Conservation (phyloP, 1,284 basidiomycete species). For the Cutaneotrichosporon spelunceum region DNA sequence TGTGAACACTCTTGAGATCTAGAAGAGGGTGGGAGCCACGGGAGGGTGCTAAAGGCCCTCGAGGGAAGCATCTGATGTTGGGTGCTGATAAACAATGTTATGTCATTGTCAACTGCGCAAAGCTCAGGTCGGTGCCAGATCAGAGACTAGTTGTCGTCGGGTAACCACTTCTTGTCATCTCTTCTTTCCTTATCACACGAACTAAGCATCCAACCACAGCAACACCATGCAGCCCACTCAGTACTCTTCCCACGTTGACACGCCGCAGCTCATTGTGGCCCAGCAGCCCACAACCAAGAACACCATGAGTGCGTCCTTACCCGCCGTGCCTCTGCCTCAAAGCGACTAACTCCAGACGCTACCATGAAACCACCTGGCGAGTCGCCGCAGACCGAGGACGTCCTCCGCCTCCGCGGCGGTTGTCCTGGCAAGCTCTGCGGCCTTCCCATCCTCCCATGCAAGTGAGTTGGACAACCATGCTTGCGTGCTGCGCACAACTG, state of each 20-base stretch:
- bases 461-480: slow-evolving; percentile 24
- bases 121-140: not conserved
- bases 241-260: slow-evolving; percentile 2
- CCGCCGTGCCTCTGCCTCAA: not conserved
- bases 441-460: slow-evolving; percentile 48
- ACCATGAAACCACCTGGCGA: slow-evolving; percentile 9
- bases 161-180: not conserved
- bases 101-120: not conserved
- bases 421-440: slow-evolving; percentile 49
- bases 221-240: not conserved
- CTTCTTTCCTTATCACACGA: not conserved
- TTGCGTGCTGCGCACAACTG: not conserved
- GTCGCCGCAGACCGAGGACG: slow-evolving; percentile 22
- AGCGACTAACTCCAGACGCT: slow-evolving; percentile 11
- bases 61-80: no score
- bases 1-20: no score
- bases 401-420: slow-evolving; percentile 43
- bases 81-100: not conserved
- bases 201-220: not conserved
- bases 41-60: no score
- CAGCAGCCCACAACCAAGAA: slow-evolving; percentile 34
- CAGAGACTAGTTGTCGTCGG: not conserved
- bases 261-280: slow-evolving; percentile 22
- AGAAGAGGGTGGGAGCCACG: no score
- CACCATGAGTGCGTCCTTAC: slow-evolving; percentile 35